Base-by-base conservation (phyloP, 192 early-diverging fungal genomes). In the Podila epigama region DNA sequence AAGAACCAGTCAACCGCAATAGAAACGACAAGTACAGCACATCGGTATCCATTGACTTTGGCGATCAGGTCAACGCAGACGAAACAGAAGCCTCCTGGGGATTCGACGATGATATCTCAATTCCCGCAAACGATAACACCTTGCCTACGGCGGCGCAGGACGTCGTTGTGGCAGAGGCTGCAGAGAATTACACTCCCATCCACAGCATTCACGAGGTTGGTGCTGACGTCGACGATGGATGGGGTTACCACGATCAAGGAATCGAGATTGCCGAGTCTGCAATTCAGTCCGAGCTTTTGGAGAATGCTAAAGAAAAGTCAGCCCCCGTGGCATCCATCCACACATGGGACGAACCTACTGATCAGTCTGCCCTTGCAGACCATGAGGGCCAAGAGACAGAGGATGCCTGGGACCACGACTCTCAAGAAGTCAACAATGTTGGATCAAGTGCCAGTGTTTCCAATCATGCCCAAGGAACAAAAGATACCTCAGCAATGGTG, bases 41-140 rank as follows among this genome's bases (percentile, higher is more conserved):
- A 5, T 35, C 37, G 10, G 33, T 39, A 32, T 60, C 36, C 39
- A 42, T 27, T 37, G 41, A 42, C 25, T 9, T 48, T 22, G 20
- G 25, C 44, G 44, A 48, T n/a, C n/a, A n/a, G 11, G 20, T 8
- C 16, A 44, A n/a, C 15, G 51, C 51, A 5, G 25, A 63, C 9
- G 34, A 70, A 11, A 27, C 31, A 10, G 60, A 58, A 15, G 25
- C 32, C 0, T 63, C 61, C 3, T 63, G 60, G 60, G 69, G 60
- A n/a, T 63, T 63, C 9, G 69, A 70, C 10, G 69, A 70, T 35
- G 29, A 63, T 28, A 58, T 70, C 52, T 31, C 22, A 15, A 42
- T 70, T 48, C n/a, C 51, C 2, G 51, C 58, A 11, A 27, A 28
- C 3, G 27, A 51, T 4, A 39, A 29, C n/a, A 12, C 39, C 12